Conservation (phyloP, 2,329 filamentous ascomycete genomes). For the Trichoderma guizhouense region DNA sequence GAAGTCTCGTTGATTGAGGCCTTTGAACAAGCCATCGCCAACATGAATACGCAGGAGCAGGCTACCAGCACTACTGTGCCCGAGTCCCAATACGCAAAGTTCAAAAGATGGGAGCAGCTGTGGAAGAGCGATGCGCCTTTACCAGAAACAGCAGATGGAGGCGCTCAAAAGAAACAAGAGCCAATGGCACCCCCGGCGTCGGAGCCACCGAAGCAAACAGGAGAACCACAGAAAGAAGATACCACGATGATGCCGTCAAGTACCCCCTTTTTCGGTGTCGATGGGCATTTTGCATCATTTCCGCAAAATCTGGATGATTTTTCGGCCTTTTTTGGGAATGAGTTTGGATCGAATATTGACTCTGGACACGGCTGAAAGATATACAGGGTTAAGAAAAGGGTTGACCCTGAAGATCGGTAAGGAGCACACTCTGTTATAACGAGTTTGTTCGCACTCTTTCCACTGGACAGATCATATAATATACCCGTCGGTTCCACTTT, state of each 20-base stretch:
- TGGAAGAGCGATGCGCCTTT: conserved; percentile 39
- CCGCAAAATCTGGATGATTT: conserved; percentile 40
- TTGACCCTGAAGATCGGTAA: background rate
- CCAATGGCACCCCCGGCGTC: background rate
- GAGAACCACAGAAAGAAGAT: conserved; percentile 23
- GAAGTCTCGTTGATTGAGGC: conserved; percentile 52
- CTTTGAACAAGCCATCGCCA: conserved; percentile 46
- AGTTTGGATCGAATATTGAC: conserved; percentile 32
- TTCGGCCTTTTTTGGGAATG: conserved; percentile 32
- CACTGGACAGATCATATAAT: background rate
- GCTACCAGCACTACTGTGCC: conserved; percentile 27
- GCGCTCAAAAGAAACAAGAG: conserved; percentile 15
- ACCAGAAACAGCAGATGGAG: conserved; percentile 27
- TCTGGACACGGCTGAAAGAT: conserved; percentile 4
- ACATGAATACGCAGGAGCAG: conserved; percentile 43
- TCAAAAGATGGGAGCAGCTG: conserved; percentile 51
- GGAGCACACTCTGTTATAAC: background rate
- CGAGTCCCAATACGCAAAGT: conserved; percentile 50
- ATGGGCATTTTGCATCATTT: conserved; percentile 37
- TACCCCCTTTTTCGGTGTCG: conserved; percentile 37
- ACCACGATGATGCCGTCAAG: conserved; percentile 28
- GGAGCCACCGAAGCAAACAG: conserved; percentile 16
- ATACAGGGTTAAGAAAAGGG: background rate
- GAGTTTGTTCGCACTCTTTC: background rate
- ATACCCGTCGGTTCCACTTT: background rate